phyloP scores from a whole-genome alignment of 78 protist genomes.

The Dictyostelium intermedium region DNA sequence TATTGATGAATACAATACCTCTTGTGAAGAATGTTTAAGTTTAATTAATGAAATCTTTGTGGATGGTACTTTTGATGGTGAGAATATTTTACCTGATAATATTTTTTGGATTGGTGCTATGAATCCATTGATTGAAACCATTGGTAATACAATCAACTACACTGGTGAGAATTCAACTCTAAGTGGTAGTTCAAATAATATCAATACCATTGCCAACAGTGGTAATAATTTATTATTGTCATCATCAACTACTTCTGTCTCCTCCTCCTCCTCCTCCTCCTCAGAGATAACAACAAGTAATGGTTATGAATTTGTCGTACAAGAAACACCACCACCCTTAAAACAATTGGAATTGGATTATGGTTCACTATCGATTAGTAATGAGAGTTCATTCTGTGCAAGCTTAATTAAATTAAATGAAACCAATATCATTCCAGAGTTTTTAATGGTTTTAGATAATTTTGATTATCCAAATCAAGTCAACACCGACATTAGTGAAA shows the following conservation, averaged over 20 bases:
- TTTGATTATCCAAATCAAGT: not conserved
- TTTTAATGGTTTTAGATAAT: not conserved
- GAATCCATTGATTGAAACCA: conserved; percentile 41
- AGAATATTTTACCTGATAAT: not conserved
- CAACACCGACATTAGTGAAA: not conserved
- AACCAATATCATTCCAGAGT: not conserved
- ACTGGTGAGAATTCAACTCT: not conserved
- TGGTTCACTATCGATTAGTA: conserved; percentile 5
- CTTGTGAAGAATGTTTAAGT: conserved; percentile 50
- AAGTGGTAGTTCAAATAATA: not conserved
- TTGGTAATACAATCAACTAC: not conserved
- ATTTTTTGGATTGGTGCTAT: conserved; percentile 84
- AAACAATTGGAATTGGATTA: conserved; percentile 1
- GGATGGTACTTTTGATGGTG: conserved; percentile 70
- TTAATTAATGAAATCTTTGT: conserved; percentile 75
- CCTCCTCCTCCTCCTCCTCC: not conserved
- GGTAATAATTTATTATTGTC: not conserved
- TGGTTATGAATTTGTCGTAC: conserved; percentile 27
- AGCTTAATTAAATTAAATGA: not conserved
- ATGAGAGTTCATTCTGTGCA: conserved; percentile 6
- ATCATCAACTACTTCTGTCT: not conserved
- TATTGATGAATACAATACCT: conserved; percentile 79
- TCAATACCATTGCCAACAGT: not conserved
- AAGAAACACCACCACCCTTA: conserved; percentile 66
- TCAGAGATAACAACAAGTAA: not conserved